Percentiles rank a stretch among this genome's conserved stretches.
These are phyloP conservation scores for Trichosporon sp. DNA, from an alignment of 1,284 basidiomycete genomes.

Conservation along the genomic window DNA sequence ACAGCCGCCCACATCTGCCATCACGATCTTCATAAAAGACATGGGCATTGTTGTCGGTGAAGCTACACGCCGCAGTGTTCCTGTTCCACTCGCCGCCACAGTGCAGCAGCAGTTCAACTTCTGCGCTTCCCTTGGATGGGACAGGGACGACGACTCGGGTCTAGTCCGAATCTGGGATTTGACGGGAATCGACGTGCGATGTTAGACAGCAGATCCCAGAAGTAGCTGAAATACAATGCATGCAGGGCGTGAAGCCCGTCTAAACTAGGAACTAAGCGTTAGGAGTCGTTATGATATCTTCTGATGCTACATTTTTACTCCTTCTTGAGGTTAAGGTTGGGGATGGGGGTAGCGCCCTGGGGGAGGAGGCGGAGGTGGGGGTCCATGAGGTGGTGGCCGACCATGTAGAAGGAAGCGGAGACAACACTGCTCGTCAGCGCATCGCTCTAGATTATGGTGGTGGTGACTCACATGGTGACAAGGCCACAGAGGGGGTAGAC, in stretches of 20 bases:
- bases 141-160: constrained; percentile 35
- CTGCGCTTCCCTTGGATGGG: constrained; percentile 31
- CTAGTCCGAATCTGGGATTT: constrained; percentile 21
- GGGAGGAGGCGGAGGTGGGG: constrained; percentile 1
- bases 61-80: constrained; percentile 19
- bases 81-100: constrained; percentile 26
- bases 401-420: constrained; percentile 9
- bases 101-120: constrained; percentile 31
- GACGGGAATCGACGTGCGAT: not conserved
- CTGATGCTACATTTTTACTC: constrained; percentile 15
- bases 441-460: not conserved
- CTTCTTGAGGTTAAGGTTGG: constrained; percentile 15
- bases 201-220: not conserved
- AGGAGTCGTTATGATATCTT: not conserved
- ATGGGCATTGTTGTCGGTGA: constrained; percentile 34
- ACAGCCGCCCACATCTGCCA: constrained; percentile 28
- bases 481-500: constrained; percentile 18
- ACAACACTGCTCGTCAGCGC: constrained; percentile 15
- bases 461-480: constrained; percentile 14
- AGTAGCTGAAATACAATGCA: constrained; percentile 2
- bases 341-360: constrained; percentile 11
- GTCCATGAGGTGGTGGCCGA: constrained; percentile 11
- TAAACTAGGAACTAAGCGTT: not conserved
- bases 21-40: constrained; percentile 34
- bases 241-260: not conserved